These are phyloP conservation scores for Multifurca ochricompacta DNA, from an alignment of 768 basidiomycete genomes.

Conservation along the genomic window DNA sequence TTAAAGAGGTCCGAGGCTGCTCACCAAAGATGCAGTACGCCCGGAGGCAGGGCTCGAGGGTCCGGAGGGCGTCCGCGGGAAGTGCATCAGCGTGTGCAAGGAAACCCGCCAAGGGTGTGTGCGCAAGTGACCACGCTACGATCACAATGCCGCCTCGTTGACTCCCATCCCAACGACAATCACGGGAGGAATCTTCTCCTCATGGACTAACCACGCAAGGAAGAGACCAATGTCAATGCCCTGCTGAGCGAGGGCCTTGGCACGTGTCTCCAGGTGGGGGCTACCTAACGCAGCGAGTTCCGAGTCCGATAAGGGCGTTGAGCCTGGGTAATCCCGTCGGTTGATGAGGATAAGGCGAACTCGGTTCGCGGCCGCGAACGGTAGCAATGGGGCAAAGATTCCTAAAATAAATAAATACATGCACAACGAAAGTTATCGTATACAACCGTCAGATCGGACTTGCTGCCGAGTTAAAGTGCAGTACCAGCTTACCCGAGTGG, in stretches of 20 bases:
- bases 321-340: conserved; percentile 23
- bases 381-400: conserved; percentile 21
- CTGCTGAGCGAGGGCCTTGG: conserved; percentile 7
- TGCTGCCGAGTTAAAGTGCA: neutral
- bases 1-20: no score
- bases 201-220: conserved; percentile 17
- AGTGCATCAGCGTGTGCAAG: conserved; percentile 13
- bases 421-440: neutral
- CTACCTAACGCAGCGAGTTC: conserved; percentile 22
- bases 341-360: conserved; percentile 24
- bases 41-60: conserved; percentile 12
- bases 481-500: conserved; percentile 11
- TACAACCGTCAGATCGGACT: neutral
- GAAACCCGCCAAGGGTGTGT: conserved; percentile 11
- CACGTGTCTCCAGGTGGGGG: conserved; percentile 8
- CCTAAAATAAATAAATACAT: neutral
- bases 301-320: conserved; percentile 18
- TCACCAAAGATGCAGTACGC: conserved; percentile 19
- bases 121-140: conserved; percentile 20
- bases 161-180: neutral
- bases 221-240: conserved; percentile 17
- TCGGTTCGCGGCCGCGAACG: conserved; percentile 17
- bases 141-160: conserved; percentile 15
- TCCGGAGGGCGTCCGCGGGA: conserved; percentile 5
- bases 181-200: conserved; percentile 7